Evolutionary conservation across 1,284 basidiomycete genomes (phyloP).

Genomic region (Trametes polyzona): DNA sequence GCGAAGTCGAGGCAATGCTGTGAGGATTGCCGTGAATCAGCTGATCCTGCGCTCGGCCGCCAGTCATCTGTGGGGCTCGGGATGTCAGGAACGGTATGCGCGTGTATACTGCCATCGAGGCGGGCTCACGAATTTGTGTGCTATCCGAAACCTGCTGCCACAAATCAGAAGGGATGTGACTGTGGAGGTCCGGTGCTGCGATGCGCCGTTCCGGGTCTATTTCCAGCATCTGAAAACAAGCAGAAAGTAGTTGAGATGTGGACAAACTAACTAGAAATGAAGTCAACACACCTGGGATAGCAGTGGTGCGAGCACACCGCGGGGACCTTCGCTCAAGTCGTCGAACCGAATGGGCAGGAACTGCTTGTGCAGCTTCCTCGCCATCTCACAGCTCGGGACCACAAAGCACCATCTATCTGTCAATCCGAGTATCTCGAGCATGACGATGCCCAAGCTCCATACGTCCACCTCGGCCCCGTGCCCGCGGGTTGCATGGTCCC

Average conservation of each 20-base stretch:
- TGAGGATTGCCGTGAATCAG: too few relatives aligned
- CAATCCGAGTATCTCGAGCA: constrained; percentile 17
- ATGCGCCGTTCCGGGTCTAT: constrained; percentile 2
- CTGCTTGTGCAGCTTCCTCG: not conserved
- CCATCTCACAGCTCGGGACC: not conserved
- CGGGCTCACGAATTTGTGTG: constrained; percentile 1
- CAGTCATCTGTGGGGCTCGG: constrained; percentile 7
- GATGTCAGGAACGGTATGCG: not conserved
- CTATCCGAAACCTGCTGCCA: not conserved
- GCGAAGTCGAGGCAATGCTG: constrained; percentile 4
- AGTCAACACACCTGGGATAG: not conserved
- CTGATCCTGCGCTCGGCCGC: not conserved
- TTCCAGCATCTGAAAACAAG: constrained; percentile 16
- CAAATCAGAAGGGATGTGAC: not conserved
- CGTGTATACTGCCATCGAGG: too few relatives aligned
- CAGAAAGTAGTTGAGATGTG: too few relatives aligned
- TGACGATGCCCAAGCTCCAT: constrained; percentile 14
- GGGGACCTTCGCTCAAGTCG: not conserved
- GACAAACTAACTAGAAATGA: not conserved
- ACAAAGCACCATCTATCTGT: not conserved
- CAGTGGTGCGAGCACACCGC: not conserved
- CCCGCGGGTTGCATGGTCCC: not conserved
- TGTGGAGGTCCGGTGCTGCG: not conserved
- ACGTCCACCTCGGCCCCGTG: constrained; percentile 11
- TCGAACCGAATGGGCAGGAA: not conserved